A percentile compares a stretch with the other conserved stretches of the same genome.
Conservation (phyloP, 192 early-diverging fungal genomes). For the Backusella mclennaniae region DNA sequence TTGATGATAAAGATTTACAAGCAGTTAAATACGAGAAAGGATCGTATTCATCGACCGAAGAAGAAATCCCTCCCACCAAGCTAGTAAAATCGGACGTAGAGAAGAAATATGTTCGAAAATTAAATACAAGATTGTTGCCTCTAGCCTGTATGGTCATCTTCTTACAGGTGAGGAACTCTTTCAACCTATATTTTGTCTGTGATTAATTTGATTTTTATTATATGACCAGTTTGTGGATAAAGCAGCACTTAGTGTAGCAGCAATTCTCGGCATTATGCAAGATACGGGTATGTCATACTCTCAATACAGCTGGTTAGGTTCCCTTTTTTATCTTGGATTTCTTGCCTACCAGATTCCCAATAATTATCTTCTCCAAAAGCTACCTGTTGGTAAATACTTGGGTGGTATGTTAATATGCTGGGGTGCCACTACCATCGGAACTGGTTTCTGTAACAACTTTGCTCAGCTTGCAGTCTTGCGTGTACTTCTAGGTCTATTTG, state of each 20-base stretch:
- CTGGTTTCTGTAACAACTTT: conserved; percentile 14
- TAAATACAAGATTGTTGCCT: conserved; percentile 1
- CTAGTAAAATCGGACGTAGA: neutral
- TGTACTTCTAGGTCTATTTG: conserved; percentile 27
- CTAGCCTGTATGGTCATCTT: neutral
- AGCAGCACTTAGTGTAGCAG: conserved; percentile 7
- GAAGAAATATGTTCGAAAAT: neutral
- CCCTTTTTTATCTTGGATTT: conserved; percentile 23
- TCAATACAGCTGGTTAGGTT: conserved; percentile 19
- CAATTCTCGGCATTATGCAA: conserved; percentile 20
- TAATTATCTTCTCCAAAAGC: conserved; percentile 8
- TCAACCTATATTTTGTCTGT: neutral
- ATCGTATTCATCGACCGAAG: neutral
- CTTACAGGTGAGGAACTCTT: neutral
- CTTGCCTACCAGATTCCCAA: conserved; percentile 15
- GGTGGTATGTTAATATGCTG: conserved; percentile 18
- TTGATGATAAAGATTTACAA: neutral
- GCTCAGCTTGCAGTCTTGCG: conserved; percentile 18
- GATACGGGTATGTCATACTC: neutral
- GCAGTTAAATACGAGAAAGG: neutral
- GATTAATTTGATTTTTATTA: neutral
- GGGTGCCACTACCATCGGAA: conserved; percentile 14
- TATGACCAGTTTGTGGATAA: conserved; percentile 15
- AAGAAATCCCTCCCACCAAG: neutral
- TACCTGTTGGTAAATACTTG: neutral